Evolutionary conservation across 495 filamentous ascomycete species (phyloP).

Genomic region (Penicillium robsamsonii): DNA sequence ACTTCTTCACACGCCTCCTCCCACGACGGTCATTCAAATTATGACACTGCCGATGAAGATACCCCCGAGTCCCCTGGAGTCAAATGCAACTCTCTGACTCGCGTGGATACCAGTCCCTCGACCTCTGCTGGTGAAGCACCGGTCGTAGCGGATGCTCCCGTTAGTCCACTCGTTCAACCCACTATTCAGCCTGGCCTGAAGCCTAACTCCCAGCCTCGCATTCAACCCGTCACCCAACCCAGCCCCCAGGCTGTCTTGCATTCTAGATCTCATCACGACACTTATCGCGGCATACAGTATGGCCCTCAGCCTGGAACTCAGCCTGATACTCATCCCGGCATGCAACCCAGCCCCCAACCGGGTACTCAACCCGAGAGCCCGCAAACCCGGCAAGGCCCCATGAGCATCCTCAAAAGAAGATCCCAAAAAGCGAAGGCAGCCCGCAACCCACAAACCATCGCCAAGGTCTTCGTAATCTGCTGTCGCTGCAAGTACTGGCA

Average conservation of each 20-base stretch:
- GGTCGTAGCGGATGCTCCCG: not conserved
- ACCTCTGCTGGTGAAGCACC: not conserved
- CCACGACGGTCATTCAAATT: slow-evolving; percentile 27
- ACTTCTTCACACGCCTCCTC: slow-evolving; percentile 20
- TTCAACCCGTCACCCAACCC: not conserved
- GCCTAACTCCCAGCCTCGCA: no score
- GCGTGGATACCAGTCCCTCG: not conserved
- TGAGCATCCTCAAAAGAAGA: slow-evolving; percentile 12
- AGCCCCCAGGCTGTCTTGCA: not conserved
- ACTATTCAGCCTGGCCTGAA: not conserved
- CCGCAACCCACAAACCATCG: slow-evolving; percentile 50
- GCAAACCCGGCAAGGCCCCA: slow-evolving; percentile 1
- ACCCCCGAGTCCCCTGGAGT: slow-evolving; percentile 17
- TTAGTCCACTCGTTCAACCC: not conserved
- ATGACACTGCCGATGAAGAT: slow-evolving; percentile 41
- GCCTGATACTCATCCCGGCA: not conserved
- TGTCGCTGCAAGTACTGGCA: slow-evolving; percentile 80
- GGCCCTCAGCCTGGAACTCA: not conserved
- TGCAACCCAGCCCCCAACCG: not conserved
- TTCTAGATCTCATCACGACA: not conserved
- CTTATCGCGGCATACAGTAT: not conserved
- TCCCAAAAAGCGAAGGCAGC: slow-evolving; percentile 21
- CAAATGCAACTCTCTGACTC: not conserved
- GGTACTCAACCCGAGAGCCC: not conserved
- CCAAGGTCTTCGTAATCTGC: slow-evolving; percentile 78